Evolutionary conservation across 179 eudicot species (phyloP), one percentile per base, ranked within the genome.

Genomic region (Drosera spatulata): DNA sequence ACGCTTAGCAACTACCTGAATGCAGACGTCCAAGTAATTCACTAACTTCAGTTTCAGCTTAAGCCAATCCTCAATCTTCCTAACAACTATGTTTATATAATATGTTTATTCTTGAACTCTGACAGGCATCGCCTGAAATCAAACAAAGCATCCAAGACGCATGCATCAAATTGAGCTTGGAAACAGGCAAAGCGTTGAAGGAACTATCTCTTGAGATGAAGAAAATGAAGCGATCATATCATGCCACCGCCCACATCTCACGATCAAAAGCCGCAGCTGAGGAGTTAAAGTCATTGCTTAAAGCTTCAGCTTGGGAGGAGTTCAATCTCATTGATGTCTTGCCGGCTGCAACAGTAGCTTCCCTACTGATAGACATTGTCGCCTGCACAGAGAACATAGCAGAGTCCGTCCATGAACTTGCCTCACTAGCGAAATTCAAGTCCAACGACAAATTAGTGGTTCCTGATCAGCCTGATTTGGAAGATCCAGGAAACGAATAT

Each of bases 371-470:
- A 1, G 33, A 22, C 33, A 22, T 22, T 22, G 33, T 22, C 33
- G 33, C 33, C 33, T 22, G 33, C 33, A 1, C 69, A 0, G 69
- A 63, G 57, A 66, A 71, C 53, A 79, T 79, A 8, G 68, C 73
- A 0, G 75, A 72, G 41, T 63, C 79, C 6, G 70, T 72, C 12
- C 60, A 72, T 50, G 77, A 75, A 55, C 72, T 79, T 10, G 70
- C 67, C 11, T 15, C 61, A 39, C 38, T 63, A 37, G 76, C 79
- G 3, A 39, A 42, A 3, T 79, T 71, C 56, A 75, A 72, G 66
- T 62, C 22, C 4, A 39, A 10, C 2, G 65, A 45, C 39, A 6
- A 43, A 2, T 15, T 33, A 50, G 58, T 61, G 10, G 46, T 8
- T 0, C 55, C 63, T 0, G 63, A 50, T 4, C 10, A 50, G 22